Base-by-base conservation (phyloP, 176 grass and related monocot species). In the Zoysia pacifica region DNA sequence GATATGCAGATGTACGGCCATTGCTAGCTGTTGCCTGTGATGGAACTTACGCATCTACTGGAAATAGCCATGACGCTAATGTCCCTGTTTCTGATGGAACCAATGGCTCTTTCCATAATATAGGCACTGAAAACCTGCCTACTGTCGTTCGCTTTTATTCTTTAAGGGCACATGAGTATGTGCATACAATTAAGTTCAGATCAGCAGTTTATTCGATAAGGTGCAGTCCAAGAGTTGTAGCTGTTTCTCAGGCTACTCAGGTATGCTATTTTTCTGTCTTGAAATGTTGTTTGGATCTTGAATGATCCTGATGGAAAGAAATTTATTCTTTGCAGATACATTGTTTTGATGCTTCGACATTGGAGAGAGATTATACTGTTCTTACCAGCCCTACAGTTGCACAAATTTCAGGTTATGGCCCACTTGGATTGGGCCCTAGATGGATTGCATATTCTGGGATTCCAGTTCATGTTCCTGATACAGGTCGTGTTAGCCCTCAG, bases 371-470 rank as follows among this genome's bases (percentile, higher is more conserved):
- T 56, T 95, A 95, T 72, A 91, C 75, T 11, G 85, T 95, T 80
- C 79, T 93, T 75, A 95, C 92, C 48, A 79, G 85, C 48, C 90
- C 88, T 74, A 85, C 87, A 84, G 79, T 85, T 75, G 73, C 90
- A 44, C 70, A 76, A 51, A 72, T 86, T 84, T 77, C 82, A 84
- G 86, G 92, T 18, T 95, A 93, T 86, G 96, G 96, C 7, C 90
- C 96, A 18, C 90, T 95, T 76, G 96, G 90, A 48, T 81, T 99
- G 73, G 96, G 96, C 38, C 48, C 92, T 66, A 86, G 92, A 77
- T 99, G 96, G 96, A 74, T 99, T 86, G 96, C 96, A 18, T 93
- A 93, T 75, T 87, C 85, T 65, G 96, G 92, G 46, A 91, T 40
- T 90, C 90, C 86, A 48, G 86, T 90, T 78, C 64, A 75, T n/a